phyloP scores from a whole-genome alignment of 805 yeast genomes.

The Metschnikowia dekortorum region DNA sequence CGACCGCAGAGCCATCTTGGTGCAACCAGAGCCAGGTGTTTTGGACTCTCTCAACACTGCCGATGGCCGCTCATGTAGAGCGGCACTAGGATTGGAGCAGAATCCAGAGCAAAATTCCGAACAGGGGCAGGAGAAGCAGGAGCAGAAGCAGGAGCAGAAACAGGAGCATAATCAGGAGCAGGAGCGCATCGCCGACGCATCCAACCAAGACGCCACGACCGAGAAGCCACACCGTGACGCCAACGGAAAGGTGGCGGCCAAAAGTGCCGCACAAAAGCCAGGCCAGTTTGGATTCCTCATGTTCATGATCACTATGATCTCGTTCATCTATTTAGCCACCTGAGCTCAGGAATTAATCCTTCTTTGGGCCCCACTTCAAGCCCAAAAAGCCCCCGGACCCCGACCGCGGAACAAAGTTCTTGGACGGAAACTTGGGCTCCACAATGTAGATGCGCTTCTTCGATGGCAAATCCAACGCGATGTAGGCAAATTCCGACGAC shows the following conservation, averaged over 20 bases:
- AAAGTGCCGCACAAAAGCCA: constrained; percentile 9
- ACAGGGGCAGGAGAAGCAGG: not conserved
- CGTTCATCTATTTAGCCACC: constrained; percentile 12
- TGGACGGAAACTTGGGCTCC: constrained; percentile 50
- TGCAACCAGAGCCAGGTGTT: constrained; percentile 18
- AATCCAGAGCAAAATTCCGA: not conserved
- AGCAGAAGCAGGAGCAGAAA: not conserved
- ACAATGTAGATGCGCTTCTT: constrained; percentile 64
- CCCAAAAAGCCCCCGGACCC: constrained; percentile 64
- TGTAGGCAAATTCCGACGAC: constrained; percentile 64
- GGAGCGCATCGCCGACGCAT: not conserved
- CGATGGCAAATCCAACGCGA: constrained; percentile 74
- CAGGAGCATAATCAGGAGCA: not conserved
- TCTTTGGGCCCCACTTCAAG: constrained; percentile 81
- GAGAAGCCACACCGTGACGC: not conserved
- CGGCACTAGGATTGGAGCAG: constrained; percentile 1
- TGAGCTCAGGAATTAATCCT: constrained; percentile 26
- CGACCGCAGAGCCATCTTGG: constrained; percentile 19
- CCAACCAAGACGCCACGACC: not conserved
- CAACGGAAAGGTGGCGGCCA: constrained; percentile 1
- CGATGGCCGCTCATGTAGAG: constrained; percentile 26
- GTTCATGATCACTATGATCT: constrained; percentile 7
- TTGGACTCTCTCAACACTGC: constrained; percentile 15
- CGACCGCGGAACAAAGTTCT: constrained; percentile 36
- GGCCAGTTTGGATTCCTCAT: constrained; percentile 8